These are phyloP conservation scores for Suhomyces wounanorum DNA, from an alignment of 1,139 yeast genomes.

Conservation along the genomic window DNA sequence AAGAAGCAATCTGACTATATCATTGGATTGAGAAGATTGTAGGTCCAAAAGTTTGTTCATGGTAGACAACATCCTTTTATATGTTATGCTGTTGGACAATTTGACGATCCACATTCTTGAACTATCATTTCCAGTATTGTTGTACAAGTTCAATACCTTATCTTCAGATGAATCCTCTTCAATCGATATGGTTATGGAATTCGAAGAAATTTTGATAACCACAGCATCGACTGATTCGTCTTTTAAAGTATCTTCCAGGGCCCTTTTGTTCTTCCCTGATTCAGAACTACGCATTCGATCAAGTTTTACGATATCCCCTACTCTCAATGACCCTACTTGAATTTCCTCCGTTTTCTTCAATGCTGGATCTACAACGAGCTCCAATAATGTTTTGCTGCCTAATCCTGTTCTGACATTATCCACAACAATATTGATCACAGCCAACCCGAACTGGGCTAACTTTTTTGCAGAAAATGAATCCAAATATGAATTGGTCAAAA, in stretches of 20 bases:
- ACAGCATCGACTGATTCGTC: constrained; percentile 57
- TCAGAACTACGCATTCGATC: constrained; percentile 36
- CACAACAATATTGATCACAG: constrained; percentile 64
- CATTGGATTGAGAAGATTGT: constrained; percentile 31
- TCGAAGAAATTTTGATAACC: constrained; percentile 50
- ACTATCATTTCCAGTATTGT: constrained; percentile 40
- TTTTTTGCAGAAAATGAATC: constrained; percentile 60
- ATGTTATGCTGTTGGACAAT: constrained; percentile 68
- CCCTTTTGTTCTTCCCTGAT: constrained; percentile 18
- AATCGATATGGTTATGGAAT: constrained; percentile 54
- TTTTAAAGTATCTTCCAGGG: constrained; percentile 20
- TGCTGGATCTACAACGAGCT: constrained; percentile 64
- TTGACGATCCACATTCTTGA: constrained; percentile 63
- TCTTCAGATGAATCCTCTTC: constrained; percentile 59
- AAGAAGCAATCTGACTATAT: constrained; percentile 46
- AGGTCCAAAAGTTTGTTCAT: constrained; percentile 66
- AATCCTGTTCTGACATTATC: constrained; percentile 71
- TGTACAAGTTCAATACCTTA: constrained; percentile 43
- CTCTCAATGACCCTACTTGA: constrained; percentile 59
- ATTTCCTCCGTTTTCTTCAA: constrained; percentile 37
- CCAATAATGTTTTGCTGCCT: constrained; percentile 75
- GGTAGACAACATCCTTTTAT: constrained; percentile 78
- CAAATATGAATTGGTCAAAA: constrained; percentile 52
- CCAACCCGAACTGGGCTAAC: constrained; percentile 70
- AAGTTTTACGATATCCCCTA: constrained; percentile 75